phyloP scores from a whole-genome alignment of 371 early-diverging fungal genomes.

The Mucor irregularis region DNA sequence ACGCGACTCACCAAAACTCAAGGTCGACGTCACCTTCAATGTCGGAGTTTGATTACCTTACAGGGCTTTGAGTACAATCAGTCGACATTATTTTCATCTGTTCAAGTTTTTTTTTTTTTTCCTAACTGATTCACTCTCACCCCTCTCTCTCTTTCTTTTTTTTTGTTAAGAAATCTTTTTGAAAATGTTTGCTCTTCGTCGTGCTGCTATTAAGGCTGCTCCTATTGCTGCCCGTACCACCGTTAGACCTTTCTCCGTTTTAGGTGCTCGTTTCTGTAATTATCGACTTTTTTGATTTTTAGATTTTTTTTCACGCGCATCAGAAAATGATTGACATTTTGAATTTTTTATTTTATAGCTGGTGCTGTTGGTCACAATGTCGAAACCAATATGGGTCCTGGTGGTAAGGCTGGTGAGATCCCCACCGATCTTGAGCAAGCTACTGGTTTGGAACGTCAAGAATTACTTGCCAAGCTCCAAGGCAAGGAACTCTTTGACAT shows the following conservation, averaged over 20 bases:
- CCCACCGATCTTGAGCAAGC: slow-evolving; percentile 91
- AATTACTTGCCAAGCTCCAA: slow-evolving; percentile 82
- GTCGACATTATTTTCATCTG: slow-evolving; percentile 12
- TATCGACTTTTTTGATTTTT: background rate
- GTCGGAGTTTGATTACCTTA: too few relatives aligned
- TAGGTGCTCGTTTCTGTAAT: slow-evolving; percentile 40
- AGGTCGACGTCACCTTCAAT: too few relatives aligned
- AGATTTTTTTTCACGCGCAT: background rate
- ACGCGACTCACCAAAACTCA: too few relatives aligned
- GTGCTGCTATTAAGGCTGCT: slow-evolving; percentile 40
- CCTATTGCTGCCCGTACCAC: slow-evolving; percentile 25
- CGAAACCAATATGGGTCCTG: slow-evolving; percentile 69
- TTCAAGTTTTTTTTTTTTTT: slow-evolving; percentile 8
- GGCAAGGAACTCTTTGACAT: slow-evolving; percentile 90
- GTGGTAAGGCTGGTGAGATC: slow-evolving; percentile 63
- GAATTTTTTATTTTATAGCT: slow-evolving; percentile 8
- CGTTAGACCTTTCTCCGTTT: slow-evolving; percentile 37
- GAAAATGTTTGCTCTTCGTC: slow-evolving; percentile 37
- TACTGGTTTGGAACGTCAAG: slow-evolving; percentile 91
- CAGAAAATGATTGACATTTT: background rate
- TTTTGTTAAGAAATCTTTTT: too few relatives aligned
- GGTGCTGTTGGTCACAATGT: slow-evolving; percentile 42
- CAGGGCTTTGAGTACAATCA: slow-evolving; percentile 10
- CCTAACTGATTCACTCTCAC: slow-evolving; percentile 2
- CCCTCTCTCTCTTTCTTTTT: slow-evolving; percentile 16